These are phyloP conservation scores for Polychaeton citri DNA, from an alignment of 2,329 filamentous ascomycete species.

Conservation along the genomic window DNA sequence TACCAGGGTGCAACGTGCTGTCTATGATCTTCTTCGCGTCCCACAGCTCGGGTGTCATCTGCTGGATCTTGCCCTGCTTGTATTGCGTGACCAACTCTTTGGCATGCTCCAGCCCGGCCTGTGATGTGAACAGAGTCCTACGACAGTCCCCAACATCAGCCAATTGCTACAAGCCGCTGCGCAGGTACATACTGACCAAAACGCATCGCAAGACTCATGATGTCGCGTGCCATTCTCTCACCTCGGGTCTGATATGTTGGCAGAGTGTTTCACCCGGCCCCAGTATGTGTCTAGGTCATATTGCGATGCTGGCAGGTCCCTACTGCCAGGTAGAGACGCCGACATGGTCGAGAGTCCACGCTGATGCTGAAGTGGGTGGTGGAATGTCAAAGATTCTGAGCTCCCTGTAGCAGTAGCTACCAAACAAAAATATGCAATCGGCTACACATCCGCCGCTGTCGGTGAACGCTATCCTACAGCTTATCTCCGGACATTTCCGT, in stretches of 20 bases:
- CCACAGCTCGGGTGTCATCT: slow-evolving; percentile 89
- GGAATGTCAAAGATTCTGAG: neutral
- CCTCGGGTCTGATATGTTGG: slow-evolving; percentile 88
- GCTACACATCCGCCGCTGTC: neutral
- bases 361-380: neutral
- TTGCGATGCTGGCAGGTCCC: slow-evolving; percentile 80
- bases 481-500: neutral
- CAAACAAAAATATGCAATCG: neutral
- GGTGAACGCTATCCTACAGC: neutral
- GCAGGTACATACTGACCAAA: slow-evolving; percentile 12
- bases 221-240: slow-evolving; percentile 36
- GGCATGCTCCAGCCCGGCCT: slow-evolving; percentile 66
- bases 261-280: slow-evolving; percentile 83
- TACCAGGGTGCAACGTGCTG: slow-evolving; percentile 89
- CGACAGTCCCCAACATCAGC: slow-evolving; percentile 1
- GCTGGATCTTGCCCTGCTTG: slow-evolving; percentile 65
- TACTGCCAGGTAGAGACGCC: slow-evolving; percentile 48
- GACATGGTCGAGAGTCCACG: too few species aligned
- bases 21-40: slow-evolving; percentile 93
- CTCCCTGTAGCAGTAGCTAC: neutral
- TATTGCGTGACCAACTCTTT: slow-evolving; percentile 72
- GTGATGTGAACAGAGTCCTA: slow-evolving; percentile 77
- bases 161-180: slow-evolving; percentile 1
- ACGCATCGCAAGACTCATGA: slow-evolving; percentile 9
- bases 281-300: slow-evolving; percentile 90